These are phyloP conservation scores for Aspergillus funiculosus DNA, from an alignment of 495 filamentous ascomycete species.

Conservation along the genomic window DNA sequence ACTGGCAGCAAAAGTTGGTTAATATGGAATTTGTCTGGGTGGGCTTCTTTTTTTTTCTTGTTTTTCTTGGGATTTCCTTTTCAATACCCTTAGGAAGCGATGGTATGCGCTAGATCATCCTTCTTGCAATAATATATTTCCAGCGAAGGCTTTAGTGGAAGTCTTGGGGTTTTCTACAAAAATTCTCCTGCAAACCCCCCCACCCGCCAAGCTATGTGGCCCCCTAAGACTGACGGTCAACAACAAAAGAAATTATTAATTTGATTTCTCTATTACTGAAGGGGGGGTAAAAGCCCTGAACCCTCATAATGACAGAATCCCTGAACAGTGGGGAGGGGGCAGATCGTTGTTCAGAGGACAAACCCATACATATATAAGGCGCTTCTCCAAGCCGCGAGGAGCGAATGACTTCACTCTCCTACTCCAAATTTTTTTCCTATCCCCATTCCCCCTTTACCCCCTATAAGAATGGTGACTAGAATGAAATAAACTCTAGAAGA, in stretches of 20 bases:
- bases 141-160: background rate
- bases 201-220: conserved; percentile 12
- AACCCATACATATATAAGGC: conserved; percentile 11
- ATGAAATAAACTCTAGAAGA: conserved; percentile 1
- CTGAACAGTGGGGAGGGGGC: conserved; percentile 9
- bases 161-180: background rate
- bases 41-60: background rate
- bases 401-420: conserved; percentile 4
- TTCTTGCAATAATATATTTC: background rate
- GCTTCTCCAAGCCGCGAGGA: background rate
- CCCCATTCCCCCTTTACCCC: background rate
- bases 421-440: background rate
- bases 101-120: background rate
- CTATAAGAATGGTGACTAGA: conserved; percentile 6
- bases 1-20: conserved; percentile 32
- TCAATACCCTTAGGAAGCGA: conserved; percentile 2
- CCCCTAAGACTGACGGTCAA: conserved; percentile 6
- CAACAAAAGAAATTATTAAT: conserved; percentile 6
- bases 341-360: conserved; percentile 14
- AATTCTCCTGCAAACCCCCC: conserved; percentile 4
- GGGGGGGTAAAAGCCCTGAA: background rate
- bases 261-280: background rate
- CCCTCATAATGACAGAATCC: background rate
- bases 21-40: too few species aligned
- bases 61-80: background rate